Evolutionary conservation across 2,329 filamentous ascomycete species (phyloP).

Genomic region (Arachnomyces sp.): DNA sequence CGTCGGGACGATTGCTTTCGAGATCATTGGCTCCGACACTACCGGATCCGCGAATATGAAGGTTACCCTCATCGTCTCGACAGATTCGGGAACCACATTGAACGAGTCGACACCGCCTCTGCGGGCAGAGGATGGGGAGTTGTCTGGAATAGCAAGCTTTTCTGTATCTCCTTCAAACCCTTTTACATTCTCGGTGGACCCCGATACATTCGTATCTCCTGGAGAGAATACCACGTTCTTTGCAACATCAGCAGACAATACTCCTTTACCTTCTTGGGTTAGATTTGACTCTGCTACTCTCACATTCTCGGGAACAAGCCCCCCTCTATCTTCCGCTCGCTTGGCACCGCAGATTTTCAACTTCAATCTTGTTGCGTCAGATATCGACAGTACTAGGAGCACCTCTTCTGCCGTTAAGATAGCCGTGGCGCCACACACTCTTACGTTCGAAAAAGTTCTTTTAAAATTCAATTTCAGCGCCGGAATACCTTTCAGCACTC

Average conservation of each 20-base stretch:
- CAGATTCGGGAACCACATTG: too few relatives aligned
- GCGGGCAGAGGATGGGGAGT: conserved; percentile 19
- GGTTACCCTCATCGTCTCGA: conserved; percentile 61
- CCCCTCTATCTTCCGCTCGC: conserved; percentile 47
- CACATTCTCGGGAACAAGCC: conserved; percentile 64
- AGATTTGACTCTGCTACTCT: conserved; percentile 59
- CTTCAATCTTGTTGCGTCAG: conserved; percentile 68
- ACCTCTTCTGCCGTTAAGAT: conserved; percentile 61
- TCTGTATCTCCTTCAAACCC: conserved; percentile 30
- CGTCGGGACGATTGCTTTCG: conserved; percentile 54
- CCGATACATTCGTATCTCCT: conserved; percentile 57
- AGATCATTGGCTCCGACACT: conserved; percentile 61
- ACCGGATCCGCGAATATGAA: conserved; percentile 57
- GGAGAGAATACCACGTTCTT: conserved; percentile 60
- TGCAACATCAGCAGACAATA: conserved; percentile 66
- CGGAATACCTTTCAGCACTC: conserved; percentile 47
- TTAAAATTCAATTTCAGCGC: conserved; percentile 52
- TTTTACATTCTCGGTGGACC: conserved; percentile 65
- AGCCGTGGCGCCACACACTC: conserved; percentile 61
- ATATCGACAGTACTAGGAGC: conserved; percentile 69
- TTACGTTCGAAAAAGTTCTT: conserved; percentile 55
- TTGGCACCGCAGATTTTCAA: conserved; percentile 65
- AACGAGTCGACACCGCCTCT: conserved; percentile 29
- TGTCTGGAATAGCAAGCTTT: conserved; percentile 16
- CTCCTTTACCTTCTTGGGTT: conserved; percentile 81